A percentile compares a stretch with the other conserved stretches of the same genome.
Conservation (phyloP, 192 early-diverging fungal genomes). For the Phycomyces nitens region DNA sequence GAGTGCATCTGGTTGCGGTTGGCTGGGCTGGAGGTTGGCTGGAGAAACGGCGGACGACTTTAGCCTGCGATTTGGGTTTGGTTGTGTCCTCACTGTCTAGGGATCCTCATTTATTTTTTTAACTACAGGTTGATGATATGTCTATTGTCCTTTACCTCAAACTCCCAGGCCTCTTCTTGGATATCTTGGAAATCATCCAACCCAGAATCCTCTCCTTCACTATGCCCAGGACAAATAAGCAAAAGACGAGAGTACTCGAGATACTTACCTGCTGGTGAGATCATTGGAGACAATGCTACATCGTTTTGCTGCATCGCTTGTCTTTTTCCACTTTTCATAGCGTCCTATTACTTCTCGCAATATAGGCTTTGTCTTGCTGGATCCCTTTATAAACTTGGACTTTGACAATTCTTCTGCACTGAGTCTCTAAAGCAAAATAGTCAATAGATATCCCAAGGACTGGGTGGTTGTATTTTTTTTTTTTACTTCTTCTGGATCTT, state of each 20-base stretch:
- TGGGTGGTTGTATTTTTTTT: too few relatives aligned
- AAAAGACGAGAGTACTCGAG: not conserved
- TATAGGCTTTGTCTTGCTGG: slow-evolving; percentile 48
- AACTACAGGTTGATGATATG: not conserved
- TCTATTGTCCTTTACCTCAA: slow-evolving; percentile 43
- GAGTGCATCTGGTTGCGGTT: slow-evolving; percentile 10
- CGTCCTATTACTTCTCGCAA: slow-evolving; percentile 63
- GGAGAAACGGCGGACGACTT: not conserved
- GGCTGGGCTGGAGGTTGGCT: slow-evolving; percentile 3
- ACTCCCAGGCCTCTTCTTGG: slow-evolving; percentile 48
- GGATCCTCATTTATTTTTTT: too few relatives aligned
- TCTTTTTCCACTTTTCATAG: slow-evolving; percentile 59
- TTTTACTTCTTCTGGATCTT: slow-evolving; percentile 76
- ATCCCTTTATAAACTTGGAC: slow-evolving; percentile 66
- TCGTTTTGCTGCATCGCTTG: slow-evolving; percentile 24
- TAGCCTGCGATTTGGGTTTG: slow-evolving; percentile 4
- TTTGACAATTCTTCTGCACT: slow-evolving; percentile 85
- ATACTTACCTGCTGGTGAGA: slow-evolving; percentile 25
- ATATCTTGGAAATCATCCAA: slow-evolving; percentile 42
- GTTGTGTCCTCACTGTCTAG: slow-evolving; percentile 6
- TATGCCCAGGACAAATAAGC: slow-evolving; percentile 21
- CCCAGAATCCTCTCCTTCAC: slow-evolving; percentile 43
- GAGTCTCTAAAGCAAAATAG: slow-evolving; percentile 57
- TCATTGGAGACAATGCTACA: slow-evolving; percentile 20
- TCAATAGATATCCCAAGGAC: not conserved